Conservation (phyloP, 805 yeast genomes). For the Metschnikowia picachoensis region DNA sequence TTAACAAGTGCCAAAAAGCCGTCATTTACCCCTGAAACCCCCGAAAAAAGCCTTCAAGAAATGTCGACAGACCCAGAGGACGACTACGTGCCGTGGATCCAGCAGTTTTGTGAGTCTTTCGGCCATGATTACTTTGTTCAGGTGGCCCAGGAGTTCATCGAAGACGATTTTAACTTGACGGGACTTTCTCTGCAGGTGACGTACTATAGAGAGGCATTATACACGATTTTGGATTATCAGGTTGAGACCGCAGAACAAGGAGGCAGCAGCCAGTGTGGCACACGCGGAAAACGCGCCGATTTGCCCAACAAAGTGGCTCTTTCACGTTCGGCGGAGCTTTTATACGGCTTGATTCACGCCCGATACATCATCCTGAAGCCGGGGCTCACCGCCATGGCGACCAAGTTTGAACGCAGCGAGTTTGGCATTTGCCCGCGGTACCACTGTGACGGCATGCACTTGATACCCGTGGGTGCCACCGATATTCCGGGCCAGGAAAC, state of each 20-base stretch:
- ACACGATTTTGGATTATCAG: slow-evolving; percentile 84
- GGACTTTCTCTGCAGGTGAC: slow-evolving; percentile 85
- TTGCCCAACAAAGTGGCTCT: slow-evolving; percentile 69
- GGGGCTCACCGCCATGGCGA: slow-evolving; percentile 90
- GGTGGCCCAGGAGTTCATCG: slow-evolving; percentile 87
- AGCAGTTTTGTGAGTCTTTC: slow-evolving; percentile 69
- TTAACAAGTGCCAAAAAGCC: no score
- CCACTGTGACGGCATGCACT: slow-evolving; percentile 82
- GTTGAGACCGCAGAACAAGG: slow-evolving; percentile 40
- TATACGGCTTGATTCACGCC: slow-evolving; percentile 93
- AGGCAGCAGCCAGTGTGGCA: background rate
- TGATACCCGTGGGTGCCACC: slow-evolving; percentile 86
- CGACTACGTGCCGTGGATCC: slow-evolving; percentile 75
- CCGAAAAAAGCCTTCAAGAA: background rate
- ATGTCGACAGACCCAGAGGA: slow-evolving; percentile 47
- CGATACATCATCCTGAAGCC: slow-evolving; percentile 84
- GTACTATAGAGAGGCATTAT: slow-evolving; percentile 86
- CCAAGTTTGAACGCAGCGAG: slow-evolving; percentile 81
- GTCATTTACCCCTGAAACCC: background rate
- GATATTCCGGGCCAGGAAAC: slow-evolving; percentile 92
- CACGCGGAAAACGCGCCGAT: slow-evolving; percentile 44
- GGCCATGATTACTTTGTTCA: slow-evolving; percentile 92
- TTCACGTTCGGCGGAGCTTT: slow-evolving; percentile 85
- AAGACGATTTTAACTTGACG: slow-evolving; percentile 93
- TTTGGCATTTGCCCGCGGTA: slow-evolving; percentile 93